Conservation (phyloP, 1,284 basidiomycete species). For the Phenoliferia sp. region DNA sequence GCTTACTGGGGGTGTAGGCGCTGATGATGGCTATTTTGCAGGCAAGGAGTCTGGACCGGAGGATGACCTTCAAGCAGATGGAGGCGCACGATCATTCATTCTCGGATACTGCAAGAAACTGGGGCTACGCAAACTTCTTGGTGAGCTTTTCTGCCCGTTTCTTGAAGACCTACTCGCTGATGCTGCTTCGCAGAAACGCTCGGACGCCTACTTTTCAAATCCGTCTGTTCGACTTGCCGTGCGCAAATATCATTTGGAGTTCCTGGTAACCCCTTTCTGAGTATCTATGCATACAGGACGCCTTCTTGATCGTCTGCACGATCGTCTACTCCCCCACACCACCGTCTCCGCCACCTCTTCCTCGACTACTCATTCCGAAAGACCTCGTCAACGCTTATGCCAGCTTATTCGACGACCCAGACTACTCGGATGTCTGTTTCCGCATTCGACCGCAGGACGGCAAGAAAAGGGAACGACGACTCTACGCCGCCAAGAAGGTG, state of each 20-base stretch:
- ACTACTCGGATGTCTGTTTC: conserved; percentile 38
- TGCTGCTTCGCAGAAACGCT: conserved; percentile 25
- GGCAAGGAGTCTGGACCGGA: conserved; percentile 27
- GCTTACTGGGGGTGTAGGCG: background rate
- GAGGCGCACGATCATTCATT: conserved; percentile 45
- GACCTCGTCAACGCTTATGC: conserved; percentile 37
- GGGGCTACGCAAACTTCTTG: conserved; percentile 36
- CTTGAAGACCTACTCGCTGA: conserved; percentile 8
- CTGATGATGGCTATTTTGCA: background rate
- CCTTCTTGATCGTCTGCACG: conserved; percentile 43
- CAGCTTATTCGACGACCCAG: conserved; percentile 38
- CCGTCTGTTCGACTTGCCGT: conserved; percentile 9
- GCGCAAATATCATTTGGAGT: too few relatives aligned
- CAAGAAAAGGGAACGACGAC: conserved; percentile 25
- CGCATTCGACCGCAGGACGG: conserved; percentile 31
- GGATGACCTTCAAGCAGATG: conserved; percentile 37
- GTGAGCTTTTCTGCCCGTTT: background rate
- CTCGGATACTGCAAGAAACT: conserved; percentile 42
- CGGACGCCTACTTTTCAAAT: conserved; percentile 41
- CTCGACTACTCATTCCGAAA: conserved; percentile 33
- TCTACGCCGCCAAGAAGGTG: conserved; percentile 45
- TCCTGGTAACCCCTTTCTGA: background rate
- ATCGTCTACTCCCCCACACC: conserved; percentile 38
- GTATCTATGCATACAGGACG: conserved; percentile 31
- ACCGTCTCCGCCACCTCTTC: conserved; percentile 20